phyloP scores from a whole-genome alignment of 2,329 filamentous ascomycete species.

The Claviceps sp. region DNA sequence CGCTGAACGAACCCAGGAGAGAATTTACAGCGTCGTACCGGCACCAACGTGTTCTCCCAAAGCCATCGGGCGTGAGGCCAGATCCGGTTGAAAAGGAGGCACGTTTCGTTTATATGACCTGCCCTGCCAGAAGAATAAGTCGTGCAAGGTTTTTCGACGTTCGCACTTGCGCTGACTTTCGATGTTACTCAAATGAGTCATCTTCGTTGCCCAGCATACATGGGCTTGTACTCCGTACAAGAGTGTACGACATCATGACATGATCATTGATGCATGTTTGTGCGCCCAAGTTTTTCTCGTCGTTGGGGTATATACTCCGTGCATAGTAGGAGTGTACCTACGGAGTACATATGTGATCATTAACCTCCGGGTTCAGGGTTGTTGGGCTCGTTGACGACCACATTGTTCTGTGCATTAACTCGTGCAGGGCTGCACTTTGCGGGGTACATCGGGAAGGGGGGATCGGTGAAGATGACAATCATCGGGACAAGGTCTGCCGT shows the following conservation, averaged over 20 bases:
- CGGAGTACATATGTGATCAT: neutral
- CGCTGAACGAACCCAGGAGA: neutral
- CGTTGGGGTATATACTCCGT: neutral
- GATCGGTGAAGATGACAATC: neutral
- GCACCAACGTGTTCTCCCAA: too few relatives aligned
- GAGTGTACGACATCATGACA: neutral
- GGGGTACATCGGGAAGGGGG: neutral
- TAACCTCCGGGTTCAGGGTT: neutral
- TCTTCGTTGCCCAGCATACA: neutral
- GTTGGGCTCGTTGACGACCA: neutral
- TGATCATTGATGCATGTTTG: neutral
- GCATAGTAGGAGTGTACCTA: neutral
- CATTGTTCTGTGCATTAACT: slow-evolving; percentile 1
- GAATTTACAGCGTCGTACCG: neutral
- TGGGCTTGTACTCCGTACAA: neutral
- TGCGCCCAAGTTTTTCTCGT: neutral
- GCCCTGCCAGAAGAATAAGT: neutral
- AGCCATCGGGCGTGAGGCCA: too few relatives aligned
- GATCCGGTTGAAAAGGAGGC: neutral
- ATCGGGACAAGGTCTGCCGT: neutral
- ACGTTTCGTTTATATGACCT: neutral
- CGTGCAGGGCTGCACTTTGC: neutral
- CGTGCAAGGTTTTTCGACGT: neutral
- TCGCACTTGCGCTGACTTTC: neutral
- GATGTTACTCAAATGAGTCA: neutral